A percentile compares a stretch with the other conserved stretches of the same genome.
These are phyloP conservation scores for Fomitopsis pulvina DNA, from an alignment of 768 basidiomycete species.

Conservation along the genomic window DNA sequence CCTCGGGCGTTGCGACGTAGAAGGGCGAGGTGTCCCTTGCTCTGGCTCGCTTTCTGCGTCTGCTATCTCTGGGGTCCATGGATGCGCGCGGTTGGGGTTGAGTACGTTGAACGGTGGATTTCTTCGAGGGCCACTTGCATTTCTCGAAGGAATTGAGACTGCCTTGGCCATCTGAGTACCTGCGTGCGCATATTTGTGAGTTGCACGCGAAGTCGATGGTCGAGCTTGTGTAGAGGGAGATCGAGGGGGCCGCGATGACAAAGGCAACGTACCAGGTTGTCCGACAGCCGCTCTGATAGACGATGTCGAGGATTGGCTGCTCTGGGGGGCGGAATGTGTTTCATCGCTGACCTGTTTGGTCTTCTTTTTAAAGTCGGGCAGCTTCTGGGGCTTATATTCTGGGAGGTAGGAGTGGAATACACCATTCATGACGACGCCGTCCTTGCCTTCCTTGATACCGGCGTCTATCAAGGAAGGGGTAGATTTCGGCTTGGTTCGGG, in stretches of 20 bases:
- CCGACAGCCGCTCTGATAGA: not conserved
- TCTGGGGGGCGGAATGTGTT: not conserved
- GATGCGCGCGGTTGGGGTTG: slow-evolving; percentile 5
- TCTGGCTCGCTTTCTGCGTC: not conserved
- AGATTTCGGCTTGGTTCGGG: not conserved
- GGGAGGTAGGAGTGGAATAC: slow-evolving; percentile 9
- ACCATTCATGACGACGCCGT: slow-evolving; percentile 10
- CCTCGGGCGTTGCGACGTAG: not conserved
- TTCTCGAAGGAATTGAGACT: not conserved
- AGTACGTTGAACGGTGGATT: slow-evolving; percentile 8
- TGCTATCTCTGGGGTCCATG: not conserved
- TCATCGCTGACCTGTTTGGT: slow-evolving; percentile 3
- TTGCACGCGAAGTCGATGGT: not conserved
- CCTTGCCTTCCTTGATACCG: too few species aligned
- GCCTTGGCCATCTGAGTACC: not conserved
- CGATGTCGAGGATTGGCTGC: not conserved
- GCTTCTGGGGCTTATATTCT: slow-evolving; percentile 8
- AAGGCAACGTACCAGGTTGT: not conserved
- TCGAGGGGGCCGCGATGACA: not conserved
- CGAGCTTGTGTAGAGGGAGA: not conserved
- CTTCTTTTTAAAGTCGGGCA: slow-evolving; percentile 15
- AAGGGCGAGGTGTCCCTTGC: slow-evolving; percentile 10
- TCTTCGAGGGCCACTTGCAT: not conserved
- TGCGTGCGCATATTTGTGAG: not conserved
- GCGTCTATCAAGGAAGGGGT: too few species aligned